Percentiles rank a stretch among this genome's conserved stretches.
These are phyloP conservation scores for Mycena capillaripes DNA, from an alignment of 768 basidiomycete genomes.

Conservation along the genomic window DNA sequence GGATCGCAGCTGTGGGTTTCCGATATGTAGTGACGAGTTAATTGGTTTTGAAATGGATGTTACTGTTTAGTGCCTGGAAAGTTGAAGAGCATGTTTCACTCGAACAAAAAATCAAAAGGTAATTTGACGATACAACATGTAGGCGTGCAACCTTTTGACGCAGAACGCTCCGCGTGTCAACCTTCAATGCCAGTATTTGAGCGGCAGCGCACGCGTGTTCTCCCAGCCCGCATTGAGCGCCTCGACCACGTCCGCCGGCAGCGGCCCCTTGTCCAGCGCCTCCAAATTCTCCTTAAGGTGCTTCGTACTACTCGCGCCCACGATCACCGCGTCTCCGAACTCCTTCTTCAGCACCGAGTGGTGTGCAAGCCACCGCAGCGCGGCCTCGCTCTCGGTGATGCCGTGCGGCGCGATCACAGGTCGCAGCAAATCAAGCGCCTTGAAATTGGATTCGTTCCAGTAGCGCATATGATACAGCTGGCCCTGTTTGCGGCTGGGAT, in stretches of 20 bases:
- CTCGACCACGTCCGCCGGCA: slow-evolving; percentile 63
- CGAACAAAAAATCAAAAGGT: too few species aligned
- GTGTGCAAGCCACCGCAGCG: slow-evolving; percentile 65
- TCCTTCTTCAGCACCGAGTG: slow-evolving; percentile 58
- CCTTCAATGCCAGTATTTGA: slow-evolving; percentile 3
- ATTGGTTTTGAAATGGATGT: too few species aligned
- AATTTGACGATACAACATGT: too few species aligned
- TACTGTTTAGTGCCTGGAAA: too few species aligned
- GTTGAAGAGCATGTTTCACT: too few species aligned
- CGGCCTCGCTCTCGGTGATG: slow-evolving; percentile 59
- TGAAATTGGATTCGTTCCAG: slow-evolving; percentile 19
- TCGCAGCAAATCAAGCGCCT: slow-evolving; percentile 13
- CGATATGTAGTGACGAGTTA: too few species aligned
- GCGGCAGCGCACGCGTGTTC: slow-evolving; percentile 32
- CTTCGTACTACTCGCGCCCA: slow-evolving; percentile 58
- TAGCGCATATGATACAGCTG: slow-evolving; percentile 24
- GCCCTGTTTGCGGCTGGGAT: slow-evolving; percentile 54
- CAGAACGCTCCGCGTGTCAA: too few species aligned
- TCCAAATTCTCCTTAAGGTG: slow-evolving; percentile 43
- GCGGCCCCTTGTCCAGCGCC: slow-evolving; percentile 50
- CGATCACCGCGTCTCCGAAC: slow-evolving; percentile 52
- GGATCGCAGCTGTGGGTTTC: too few species aligned
- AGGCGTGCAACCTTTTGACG: too few species aligned
- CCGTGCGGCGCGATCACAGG: slow-evolving; percentile 52
- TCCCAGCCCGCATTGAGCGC: slow-evolving; percentile 62